Evolutionary conservation across 2,329 filamentous ascomycete species (phyloP).

Genomic region (Fusarium metavorans): DNA sequence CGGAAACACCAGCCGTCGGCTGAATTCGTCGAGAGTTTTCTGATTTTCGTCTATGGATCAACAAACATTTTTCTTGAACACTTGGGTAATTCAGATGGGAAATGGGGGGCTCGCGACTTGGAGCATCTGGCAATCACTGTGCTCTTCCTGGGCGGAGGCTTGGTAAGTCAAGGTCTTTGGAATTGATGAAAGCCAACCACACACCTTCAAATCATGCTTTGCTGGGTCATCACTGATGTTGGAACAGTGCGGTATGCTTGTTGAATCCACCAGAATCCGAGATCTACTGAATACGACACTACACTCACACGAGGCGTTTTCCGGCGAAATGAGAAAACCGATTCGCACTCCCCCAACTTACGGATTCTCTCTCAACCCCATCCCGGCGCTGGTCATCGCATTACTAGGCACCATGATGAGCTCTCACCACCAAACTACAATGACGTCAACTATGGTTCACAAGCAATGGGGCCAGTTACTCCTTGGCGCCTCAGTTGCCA

Average conservation of each 20-base stretch:
- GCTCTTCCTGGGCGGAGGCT: neutral
- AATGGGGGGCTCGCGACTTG: neutral
- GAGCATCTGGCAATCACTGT: neutral
- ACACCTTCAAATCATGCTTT: neutral
- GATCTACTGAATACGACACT: neutral
- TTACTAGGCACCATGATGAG: slow-evolving; percentile 93
- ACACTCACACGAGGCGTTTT: neutral
- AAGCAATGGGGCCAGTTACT: slow-evolving; percentile 91
- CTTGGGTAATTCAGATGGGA: neutral
- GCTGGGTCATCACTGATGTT: neutral
- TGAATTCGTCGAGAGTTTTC: neutral
- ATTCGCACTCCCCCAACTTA: slow-evolving; percentile 63
- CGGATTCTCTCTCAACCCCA: slow-evolving; percentile 82
- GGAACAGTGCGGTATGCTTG: neutral
- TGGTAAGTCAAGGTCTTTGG: neutral
- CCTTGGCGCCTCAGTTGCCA: slow-evolving; percentile 80
- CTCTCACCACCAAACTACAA: slow-evolving; percentile 83
- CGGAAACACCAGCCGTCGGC: slow-evolving; percentile 54
- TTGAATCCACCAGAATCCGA: neutral
- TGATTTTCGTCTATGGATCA: neutral
- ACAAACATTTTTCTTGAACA: neutral
- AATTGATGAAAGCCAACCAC: neutral
- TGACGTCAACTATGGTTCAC: slow-evolving; percentile 91
- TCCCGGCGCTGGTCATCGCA: slow-evolving; percentile 87
- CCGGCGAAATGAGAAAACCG: neutral